Percentiles rank a stretch among this genome's conserved stretches.
phyloP scores from a whole-genome alignment of 2,329 filamentous ascomycete species.

The Coniochaeta sp. region DNA sequence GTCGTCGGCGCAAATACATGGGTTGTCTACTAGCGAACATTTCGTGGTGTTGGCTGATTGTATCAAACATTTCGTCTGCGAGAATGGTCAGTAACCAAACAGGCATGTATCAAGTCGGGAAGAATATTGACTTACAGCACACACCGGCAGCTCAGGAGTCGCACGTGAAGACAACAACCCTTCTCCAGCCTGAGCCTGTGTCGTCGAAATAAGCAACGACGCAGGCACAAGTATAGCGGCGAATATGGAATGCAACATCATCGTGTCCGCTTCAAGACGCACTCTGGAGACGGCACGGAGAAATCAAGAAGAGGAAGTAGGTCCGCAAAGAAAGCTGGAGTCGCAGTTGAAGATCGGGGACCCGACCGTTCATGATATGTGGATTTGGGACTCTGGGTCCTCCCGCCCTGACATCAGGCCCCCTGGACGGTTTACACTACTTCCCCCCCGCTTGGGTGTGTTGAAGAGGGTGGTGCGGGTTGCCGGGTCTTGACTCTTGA shows the following conservation, averaged over 20 bases:
- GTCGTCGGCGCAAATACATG: background rate
- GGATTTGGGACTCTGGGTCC: background rate
- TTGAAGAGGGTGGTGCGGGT: too few relatives aligned
- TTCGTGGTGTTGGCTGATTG: background rate
- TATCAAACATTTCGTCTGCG: background rate
- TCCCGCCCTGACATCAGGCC: background rate
- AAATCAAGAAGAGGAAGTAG: background rate
- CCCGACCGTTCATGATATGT: background rate
- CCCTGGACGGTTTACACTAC: background rate
- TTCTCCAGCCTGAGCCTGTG: background rate
- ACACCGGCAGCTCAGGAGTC: background rate
- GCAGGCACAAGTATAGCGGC: background rate
- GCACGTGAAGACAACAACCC: background rate
- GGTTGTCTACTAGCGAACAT: background rate
- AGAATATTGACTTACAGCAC: background rate
- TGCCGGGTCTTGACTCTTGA: too few relatives aligned
- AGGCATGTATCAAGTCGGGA: background rate
- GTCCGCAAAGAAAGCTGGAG: background rate
- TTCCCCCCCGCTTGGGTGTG: too few relatives aligned
- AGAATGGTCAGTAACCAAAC: background rate
- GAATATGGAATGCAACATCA: constrained; percentile 1
- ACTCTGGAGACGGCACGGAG: background rate
- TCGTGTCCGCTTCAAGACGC: background rate
- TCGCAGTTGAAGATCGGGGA: background rate
- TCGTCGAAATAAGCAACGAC: background rate